Evolutionary conservation across 2,329 filamentous ascomycete species (phyloP).

Genomic region (Ceratocystis eucalypticola): DNA sequence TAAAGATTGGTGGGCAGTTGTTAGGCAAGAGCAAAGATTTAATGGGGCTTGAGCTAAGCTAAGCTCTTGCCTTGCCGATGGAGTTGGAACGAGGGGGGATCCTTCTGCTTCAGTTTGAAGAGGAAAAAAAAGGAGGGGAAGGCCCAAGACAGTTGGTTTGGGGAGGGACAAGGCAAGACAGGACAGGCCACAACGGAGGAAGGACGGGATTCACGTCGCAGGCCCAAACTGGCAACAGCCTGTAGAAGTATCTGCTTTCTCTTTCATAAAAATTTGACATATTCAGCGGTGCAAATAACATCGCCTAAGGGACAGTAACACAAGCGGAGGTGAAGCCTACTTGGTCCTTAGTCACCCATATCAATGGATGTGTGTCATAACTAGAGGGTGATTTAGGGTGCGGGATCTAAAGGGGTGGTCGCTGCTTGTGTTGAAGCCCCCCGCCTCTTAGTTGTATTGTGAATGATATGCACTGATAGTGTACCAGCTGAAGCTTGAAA

Average conservation of each 20-base stretch:
- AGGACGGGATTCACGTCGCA: neutral
- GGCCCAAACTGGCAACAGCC: neutral
- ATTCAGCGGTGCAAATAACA: neutral
- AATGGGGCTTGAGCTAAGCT: slow-evolving; percentile 6
- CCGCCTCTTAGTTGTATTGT: neutral
- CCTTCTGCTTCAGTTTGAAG: neutral
- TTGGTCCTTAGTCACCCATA: neutral
- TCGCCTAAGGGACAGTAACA: neutral
- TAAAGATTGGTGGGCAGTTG: neutral
- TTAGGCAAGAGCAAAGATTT: slow-evolving; percentile 7
- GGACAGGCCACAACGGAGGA: neutral
- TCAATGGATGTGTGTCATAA: neutral
- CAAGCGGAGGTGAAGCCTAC: neutral
- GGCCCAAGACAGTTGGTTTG: neutral
- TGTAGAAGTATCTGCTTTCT: no score
- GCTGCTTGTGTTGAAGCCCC: neutral
- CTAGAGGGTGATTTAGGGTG: neutral
- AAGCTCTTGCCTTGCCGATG: slow-evolving; percentile 2
- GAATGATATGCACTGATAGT: neutral
- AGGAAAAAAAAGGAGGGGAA: slow-evolving; percentile 1
- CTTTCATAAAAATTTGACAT: neutral
- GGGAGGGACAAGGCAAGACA: neutral
- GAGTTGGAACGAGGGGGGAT: neutral
- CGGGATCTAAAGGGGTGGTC: neutral
- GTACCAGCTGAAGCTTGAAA: neutral